Evolutionary conservation across 2,329 filamentous ascomycete genomes (phyloP), one percentile per base, ranked within the genome.

Genomic region (Amylocarpus encephaloides): DNA sequence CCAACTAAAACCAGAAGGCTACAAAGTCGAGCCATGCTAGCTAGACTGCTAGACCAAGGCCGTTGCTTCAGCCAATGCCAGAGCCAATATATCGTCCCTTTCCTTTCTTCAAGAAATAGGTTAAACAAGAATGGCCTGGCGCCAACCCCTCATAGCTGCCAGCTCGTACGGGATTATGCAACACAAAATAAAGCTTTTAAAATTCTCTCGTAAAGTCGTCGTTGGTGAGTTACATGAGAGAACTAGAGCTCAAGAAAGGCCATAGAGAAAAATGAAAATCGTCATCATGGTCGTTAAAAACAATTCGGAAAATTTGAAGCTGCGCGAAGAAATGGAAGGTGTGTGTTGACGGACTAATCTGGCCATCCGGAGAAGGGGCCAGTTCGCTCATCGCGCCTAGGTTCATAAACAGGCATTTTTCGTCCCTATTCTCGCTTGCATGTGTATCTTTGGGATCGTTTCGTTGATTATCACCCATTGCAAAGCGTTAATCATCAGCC

Each of bases 401-500:
- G 55, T 52, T 63, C 61, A 63, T 64, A 59, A 64, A 32, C 57
- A 63, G 60, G 59, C 56, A 53, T 54, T 57, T 57, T 42, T 57
- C 48, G n/a, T n/a, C 34, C 39, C 34, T 34, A 40, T 45, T 47
- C 46, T 49, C 44, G 54, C 56, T 55, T 56, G 58, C 59, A 61
- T 58, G 52, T 56, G 54, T 64, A 60, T 63, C 59, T 63, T 61
- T 59, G 62, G 55, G 55, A 58, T 54, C 50, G 55, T 33, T 53
- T 54, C 48, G 46, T 54, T 48, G 56, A 62, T 59, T 59, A 59
- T 53, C 38, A 54, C 64, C 66, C 65, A 64, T 66, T 70, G 70
- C 67, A 70, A 64, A 66, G 64, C 67, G 66, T 72, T 65, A 70
- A 67, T 72, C 70, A 68, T 73, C 65, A 71, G 67, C 67, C 70